Conservation (phyloP, 164 flowering plant species). For the grape (Vitis vinifera) region ASM3070453v1 NC_081813.1:412001-412500, state of each 20-base stretch:
- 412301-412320: too few relatives aligned
- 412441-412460: constrained; percentile 4
- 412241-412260: not conserved
- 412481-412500: not conserved
- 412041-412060: too few relatives aligned
- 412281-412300: too few relatives aligned
- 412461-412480: not conserved
- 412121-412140: constrained; percentile 5
- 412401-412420: not conserved
- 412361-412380: not conserved
- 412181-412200: constrained; percentile 1
- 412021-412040: too few relatives aligned
- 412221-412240: not conserved
- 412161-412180: not conserved
- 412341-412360: constrained; percentile 2
- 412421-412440: not conserved
- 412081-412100: too few relatives aligned
- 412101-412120: not conserved
- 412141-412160: not conserved
- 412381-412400: not conserved
- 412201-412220: not conserved
- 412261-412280: too few relatives aligned
- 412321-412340: not conserved
- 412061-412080: too few relatives aligned
- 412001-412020: constrained; percentile 1